Conservation (phyloP, 306 rosid species). For the Boehmeria nivea region DNA sequence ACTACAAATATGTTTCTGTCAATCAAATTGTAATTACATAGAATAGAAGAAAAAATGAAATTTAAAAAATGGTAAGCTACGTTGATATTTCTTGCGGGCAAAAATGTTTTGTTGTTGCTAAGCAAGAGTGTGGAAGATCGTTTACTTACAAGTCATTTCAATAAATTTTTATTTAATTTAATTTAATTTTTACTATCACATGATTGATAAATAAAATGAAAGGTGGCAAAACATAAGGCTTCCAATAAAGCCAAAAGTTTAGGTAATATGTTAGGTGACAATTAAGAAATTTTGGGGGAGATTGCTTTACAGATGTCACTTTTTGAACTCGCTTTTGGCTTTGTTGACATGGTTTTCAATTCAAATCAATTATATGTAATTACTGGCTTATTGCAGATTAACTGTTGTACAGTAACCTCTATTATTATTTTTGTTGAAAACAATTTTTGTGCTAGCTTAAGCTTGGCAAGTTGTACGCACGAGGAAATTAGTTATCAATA, state of each 20-base stretch:
- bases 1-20: background rate
- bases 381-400: background rate
- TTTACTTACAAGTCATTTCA: slow-evolving; percentile 22
- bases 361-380: background rate
- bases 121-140: background rate
- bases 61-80: background rate
- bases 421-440: background rate
- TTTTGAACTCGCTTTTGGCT: slow-evolving; percentile 24
- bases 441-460: background rate
- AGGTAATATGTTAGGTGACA: slow-evolving; percentile 40
- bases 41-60: background rate
- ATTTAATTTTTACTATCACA: slow-evolving; percentile 8
- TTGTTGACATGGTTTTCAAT: background rate
- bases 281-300: slow-evolving; percentile 23
- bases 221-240: too few relatives aligned
- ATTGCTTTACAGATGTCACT: slow-evolving; percentile 32
- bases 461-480: slow-evolving; percentile 2
- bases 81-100: slow-evolving; percentile 32
- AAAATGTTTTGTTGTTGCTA: slow-evolving; percentile 14
- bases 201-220: background rate
- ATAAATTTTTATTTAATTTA: background rate
- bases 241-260: slow-evolving; percentile 57
- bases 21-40: background rate
- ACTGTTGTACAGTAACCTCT: background rate
- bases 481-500: slow-evolving; percentile 5